These are phyloP conservation scores for Hypoxylon sp. DNA, from an alignment of 2,329 filamentous ascomycete genomes.

Conservation along the genomic window DNA sequence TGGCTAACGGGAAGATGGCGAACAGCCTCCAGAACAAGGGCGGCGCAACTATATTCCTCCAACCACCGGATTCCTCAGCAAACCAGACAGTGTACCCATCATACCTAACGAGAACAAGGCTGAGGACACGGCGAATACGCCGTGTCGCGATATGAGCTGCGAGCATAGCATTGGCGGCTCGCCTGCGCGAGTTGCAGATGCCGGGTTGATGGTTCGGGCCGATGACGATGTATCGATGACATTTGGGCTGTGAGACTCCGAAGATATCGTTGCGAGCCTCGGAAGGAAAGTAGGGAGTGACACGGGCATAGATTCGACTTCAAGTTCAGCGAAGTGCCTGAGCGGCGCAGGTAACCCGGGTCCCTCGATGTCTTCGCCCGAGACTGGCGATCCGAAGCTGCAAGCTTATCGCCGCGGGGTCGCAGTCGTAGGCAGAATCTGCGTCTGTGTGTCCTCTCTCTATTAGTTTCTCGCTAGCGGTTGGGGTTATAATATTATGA, in stretches of 20 bases:
- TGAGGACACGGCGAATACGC: slow-evolving; percentile 59
- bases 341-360: not conserved
- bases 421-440: no score
- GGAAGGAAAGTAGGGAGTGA: slow-evolving; percentile 47
- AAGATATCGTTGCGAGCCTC: slow-evolving; percentile 63
- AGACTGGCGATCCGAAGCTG: not conserved
- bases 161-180: slow-evolving; percentile 59
- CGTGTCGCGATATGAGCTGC: slow-evolving; percentile 65
- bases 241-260: slow-evolving; percentile 59
- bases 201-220: slow-evolving; percentile 53
- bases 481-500: slow-evolving; percentile 29
- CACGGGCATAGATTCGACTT: not conserved
- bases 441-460: slow-evolving; percentile 4
- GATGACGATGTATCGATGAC: slow-evolving; percentile 54
- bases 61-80: slow-evolving; percentile 56
- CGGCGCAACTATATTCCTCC: slow-evolving; percentile 59
- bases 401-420: not conserved
- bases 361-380: not conserved
- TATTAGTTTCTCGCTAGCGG: slow-evolving; percentile 14
- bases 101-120: slow-evolving; percentile 63
- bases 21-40: slow-evolving; percentile 57
- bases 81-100: slow-evolving; percentile 62
- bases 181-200: slow-evolving; percentile 55
- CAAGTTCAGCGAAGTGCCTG: not conserved
- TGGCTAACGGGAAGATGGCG: slow-evolving; percentile 62